phyloP scores from a whole-genome alignment of 257 asterid species.

The Fraxinus pennsylvanica region DNA sequence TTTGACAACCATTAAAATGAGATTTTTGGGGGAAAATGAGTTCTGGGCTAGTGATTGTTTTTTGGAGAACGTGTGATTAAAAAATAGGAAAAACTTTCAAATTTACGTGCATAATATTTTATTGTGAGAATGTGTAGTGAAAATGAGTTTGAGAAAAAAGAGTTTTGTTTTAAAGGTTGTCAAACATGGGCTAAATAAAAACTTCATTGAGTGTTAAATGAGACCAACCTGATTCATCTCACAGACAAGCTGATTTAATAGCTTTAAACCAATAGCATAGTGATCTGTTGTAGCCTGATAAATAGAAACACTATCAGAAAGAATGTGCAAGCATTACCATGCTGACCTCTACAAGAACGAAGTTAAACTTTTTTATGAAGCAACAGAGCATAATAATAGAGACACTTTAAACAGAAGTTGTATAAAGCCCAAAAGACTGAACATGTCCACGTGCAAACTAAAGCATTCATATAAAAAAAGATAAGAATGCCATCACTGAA shows the following conservation, averaged over 20 bases:
- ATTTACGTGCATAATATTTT: too few species aligned
- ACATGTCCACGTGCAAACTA: background rate
- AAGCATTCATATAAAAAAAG: background rate
- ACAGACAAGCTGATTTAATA: conserved; percentile 88
- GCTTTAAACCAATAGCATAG: conserved; percentile 89
- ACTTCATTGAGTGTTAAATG: conserved; percentile 13
- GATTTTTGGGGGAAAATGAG: too few species aligned
- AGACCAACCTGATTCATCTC: conserved; percentile 94
- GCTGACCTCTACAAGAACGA: background rate
- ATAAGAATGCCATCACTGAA: background rate
- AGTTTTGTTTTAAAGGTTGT: too few species aligned
- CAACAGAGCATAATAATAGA: conserved; percentile 1
- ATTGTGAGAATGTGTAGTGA: too few species aligned
- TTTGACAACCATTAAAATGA: too few species aligned
- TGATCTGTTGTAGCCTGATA: conserved; percentile 86
- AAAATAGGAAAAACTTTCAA: too few species aligned
- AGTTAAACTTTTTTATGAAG: conserved; percentile 8
- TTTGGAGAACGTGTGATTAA: too few species aligned
- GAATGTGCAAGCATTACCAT: conserved; percentile 26
- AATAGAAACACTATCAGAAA: conserved; percentile 34
- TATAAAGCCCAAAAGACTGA: background rate
- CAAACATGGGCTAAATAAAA: conserved; percentile 14
- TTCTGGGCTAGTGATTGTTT: too few species aligned
- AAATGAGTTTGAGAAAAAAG: too few species aligned
- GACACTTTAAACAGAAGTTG: conserved; percentile 1